Conservation (phyloP, 371 early-diverging fungal species). For the Choanephora cucurbitarum region DNA sequence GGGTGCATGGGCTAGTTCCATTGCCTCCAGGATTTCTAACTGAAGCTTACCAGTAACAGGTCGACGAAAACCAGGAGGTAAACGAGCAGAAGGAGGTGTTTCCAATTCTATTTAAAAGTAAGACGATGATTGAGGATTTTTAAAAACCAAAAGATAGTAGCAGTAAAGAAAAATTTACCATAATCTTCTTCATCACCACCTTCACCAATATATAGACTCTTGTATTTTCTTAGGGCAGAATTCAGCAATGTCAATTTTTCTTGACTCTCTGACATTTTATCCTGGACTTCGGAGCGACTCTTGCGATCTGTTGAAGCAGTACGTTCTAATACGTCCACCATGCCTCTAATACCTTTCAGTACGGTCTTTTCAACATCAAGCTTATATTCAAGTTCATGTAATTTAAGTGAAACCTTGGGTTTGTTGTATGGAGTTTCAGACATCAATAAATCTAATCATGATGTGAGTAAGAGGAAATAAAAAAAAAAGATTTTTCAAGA, state of each 20-base stretch:
- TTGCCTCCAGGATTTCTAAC: constrained; percentile 66
- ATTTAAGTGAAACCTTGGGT: constrained; percentile 84
- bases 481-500: no score
- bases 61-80: constrained; percentile 69
- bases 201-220: constrained; percentile 78
- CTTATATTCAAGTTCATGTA: constrained; percentile 84
- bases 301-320: constrained; percentile 52
- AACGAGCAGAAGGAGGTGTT: constrained; percentile 43
- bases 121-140: no score
- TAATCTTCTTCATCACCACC: constrained; percentile 75
- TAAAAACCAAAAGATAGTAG: no score
- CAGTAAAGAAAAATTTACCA: no score
- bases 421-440: constrained; percentile 77
- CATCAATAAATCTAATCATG: constrained; percentile 64
- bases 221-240: constrained; percentile 82
- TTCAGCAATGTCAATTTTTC: constrained; percentile 81
- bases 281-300: constrained; percentile 63
- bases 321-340: constrained; percentile 53
- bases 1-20: constrained; percentile 68
- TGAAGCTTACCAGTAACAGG: constrained; percentile 76
- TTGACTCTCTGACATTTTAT: constrained; percentile 71
- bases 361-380: constrained; percentile 90
- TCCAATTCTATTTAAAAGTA: constrained; percentile 43
- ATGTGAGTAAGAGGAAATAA: no score
- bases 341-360: constrained; percentile 68